phyloP scores from a whole-genome alignment of 2,329 filamentous ascomycete species.

The Fusarium globosum region DNA sequence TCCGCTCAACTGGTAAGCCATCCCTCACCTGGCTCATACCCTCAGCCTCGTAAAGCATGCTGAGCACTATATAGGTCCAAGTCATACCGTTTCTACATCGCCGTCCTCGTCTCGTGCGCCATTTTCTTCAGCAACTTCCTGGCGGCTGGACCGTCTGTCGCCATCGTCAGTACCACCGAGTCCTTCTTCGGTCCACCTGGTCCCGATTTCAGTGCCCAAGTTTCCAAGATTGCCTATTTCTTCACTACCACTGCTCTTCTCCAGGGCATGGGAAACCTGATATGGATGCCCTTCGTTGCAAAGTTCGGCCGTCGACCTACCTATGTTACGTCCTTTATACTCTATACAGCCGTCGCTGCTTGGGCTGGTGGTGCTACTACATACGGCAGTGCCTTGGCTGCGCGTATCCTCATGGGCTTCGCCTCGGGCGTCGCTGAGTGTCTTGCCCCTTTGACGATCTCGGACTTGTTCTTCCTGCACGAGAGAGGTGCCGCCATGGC shows the following conservation, averaged over 20 bases:
- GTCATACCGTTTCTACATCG: constrained; percentile 62
- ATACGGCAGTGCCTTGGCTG: constrained; percentile 57
- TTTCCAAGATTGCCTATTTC: constrained; percentile 62
- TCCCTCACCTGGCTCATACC: accelerated
- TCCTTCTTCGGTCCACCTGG: constrained; percentile 58
- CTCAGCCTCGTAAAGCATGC: accelerated
- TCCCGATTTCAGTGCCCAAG: constrained; percentile 43
- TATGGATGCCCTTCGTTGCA: constrained; percentile 59
- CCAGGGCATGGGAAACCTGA: constrained; percentile 50
- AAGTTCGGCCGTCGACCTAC: constrained; percentile 58
- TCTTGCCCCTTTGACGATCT: background rate
- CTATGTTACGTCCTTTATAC: constrained; percentile 56
- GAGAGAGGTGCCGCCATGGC: constrained; percentile 63
- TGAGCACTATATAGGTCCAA: constrained; percentile 48
- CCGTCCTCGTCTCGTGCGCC: constrained; percentile 60
- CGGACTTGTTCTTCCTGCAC: background rate
- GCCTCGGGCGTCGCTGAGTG: constrained; percentile 59
- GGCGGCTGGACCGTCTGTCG: constrained; percentile 65
- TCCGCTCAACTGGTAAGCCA: constrained; percentile 36
- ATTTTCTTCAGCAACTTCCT: constrained; percentile 69
- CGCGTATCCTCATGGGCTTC: constrained; percentile 63
- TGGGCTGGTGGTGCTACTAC: constrained; percentile 58
- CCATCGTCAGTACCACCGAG: constrained; percentile 59
- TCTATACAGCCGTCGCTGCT: constrained; percentile 54
- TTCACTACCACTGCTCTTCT: constrained; percentile 63